phyloP scores from a whole-genome alignment of 2,329 filamentous ascomycete species.

The Teratosphaeriaceae sp. region DNA sequence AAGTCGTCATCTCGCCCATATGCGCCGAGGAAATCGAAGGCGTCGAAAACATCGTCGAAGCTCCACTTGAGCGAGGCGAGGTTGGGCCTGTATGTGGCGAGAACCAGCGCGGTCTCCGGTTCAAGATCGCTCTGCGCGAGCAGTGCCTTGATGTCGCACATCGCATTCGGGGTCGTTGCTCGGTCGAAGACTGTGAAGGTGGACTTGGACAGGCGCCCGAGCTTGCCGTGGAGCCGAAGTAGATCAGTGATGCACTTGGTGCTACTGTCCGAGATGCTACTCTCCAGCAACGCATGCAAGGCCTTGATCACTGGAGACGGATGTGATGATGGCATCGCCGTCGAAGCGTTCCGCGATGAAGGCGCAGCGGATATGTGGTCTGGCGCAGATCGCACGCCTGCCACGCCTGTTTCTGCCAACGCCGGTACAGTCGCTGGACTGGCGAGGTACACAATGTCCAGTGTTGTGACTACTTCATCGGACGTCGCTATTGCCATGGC shows the following conservation, averaged over 20 bases:
- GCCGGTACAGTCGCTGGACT: no score
- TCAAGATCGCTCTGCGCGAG: not conserved
- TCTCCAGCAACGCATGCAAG: no score
- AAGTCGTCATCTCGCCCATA: conserved; percentile 1
- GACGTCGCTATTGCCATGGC: no score
- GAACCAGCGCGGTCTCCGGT: not conserved
- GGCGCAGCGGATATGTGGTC: no score
- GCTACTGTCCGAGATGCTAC: no score
- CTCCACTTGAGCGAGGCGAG: not conserved
- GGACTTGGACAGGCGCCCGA: not conserved
- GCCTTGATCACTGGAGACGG: no score
- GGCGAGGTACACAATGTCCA: no score
- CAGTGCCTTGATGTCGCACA: not conserved
- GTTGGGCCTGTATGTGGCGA: not conserved
- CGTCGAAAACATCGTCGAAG: conserved; percentile 1
- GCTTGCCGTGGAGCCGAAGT: not conserved
- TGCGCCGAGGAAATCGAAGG: conserved; percentile 1
- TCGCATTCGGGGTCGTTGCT: not conserved
- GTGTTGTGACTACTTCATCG: no score
- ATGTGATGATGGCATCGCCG: no score
- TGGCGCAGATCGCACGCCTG: no score
- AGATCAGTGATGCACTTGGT: not conserved
- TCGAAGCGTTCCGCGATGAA: no score
- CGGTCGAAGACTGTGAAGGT: not conserved
- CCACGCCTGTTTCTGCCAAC: no score